Evolutionary conservation across 2,329 filamentous ascomycete genomes (phyloP), one percentile per base, ranked within the genome.

Genomic region (Penicillium sp.): DNA sequence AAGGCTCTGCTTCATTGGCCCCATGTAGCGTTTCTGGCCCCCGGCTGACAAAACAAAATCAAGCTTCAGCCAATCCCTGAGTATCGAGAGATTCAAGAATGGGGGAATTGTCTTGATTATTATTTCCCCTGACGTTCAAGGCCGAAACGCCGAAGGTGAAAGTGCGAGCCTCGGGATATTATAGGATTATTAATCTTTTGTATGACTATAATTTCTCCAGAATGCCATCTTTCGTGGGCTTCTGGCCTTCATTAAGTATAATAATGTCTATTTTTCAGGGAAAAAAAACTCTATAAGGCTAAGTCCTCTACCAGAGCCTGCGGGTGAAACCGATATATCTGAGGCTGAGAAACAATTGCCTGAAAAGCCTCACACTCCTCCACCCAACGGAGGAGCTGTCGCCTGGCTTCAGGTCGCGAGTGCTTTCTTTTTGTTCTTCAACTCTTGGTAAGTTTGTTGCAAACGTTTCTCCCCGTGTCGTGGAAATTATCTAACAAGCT

Each of bases 361-460:
- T 42, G 20, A 55, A 25, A 40, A 51, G 11, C 18, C 23, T 11
- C 11, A 26, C 2, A 35, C 27, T 11, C 40, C 49, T 14, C 58
- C 57, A 12, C 59, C 61, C 1, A 59, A 67, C 55, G 63, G 65
- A 31, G 63, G 65, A 4, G n/a, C 58, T 5, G 35, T 35, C 1
- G 61, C 57, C 7, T 67, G 65, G 65, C 41, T 65, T 0, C 64
- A 66, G 23, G 65, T 67, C 1, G 40, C 49, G 0, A 62, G 62
- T 1, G 59, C 65, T 1, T 62, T 67, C 23, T 61, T 66, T 1
- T 37, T 67, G 0, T 64, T 66, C 27, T 61, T 66, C 48, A 67
- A 66, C 26, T 62, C 58, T 3, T 67, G 65, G 64, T 66, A 29
- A 46, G 57, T 27, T n/a, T 26, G 9, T 33, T 11, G 9, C 12